Evolutionary conservation across 2,329 filamentous ascomycete genomes (phyloP).

Genomic region (Aspergillus floridensis): DNA sequence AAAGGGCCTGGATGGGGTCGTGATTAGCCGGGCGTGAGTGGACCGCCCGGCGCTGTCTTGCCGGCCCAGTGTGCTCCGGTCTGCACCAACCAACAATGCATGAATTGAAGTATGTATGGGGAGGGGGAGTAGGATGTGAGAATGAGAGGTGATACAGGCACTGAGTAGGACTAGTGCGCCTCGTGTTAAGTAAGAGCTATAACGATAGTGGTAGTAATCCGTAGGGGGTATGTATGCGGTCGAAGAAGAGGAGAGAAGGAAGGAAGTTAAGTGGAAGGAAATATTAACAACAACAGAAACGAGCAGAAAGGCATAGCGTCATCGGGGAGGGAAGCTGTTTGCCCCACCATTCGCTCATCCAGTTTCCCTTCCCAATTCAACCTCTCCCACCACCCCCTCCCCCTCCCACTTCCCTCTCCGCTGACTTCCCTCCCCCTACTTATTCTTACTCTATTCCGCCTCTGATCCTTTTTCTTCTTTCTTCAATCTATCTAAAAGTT

Average conservation of each 20-base stretch:
- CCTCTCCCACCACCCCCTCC: constrained; percentile 2
- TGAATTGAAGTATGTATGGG: background rate
- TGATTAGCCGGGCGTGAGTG: constrained; percentile 8
- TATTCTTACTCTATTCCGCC: constrained; percentile 23
- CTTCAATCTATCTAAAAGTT: constrained; percentile 9
- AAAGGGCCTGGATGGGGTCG: background rate
- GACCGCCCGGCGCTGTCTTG: constrained; percentile 2
- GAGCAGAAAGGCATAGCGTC: constrained; percentile 16
- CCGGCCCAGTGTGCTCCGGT: constrained; percentile 5
- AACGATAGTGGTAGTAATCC: too few species aligned
- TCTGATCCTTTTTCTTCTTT: constrained; percentile 20
- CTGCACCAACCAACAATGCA: background rate
- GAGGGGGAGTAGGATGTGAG: background rate
- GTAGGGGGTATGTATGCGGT: background rate
- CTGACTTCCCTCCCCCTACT: constrained; percentile 1
- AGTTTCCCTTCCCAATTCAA: background rate
- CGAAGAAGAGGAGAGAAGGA: background rate
- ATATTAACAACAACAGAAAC: background rate
- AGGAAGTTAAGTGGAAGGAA: background rate
- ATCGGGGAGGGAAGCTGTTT: constrained; percentile 18
- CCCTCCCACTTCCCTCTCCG: constrained; percentile 1
- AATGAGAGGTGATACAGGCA: background rate
- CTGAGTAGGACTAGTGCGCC: background rate
- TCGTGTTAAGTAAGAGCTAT: background rate
- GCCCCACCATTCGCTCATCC: constrained; percentile 17